Evolutionary conservation across 169 alveolate genomes (phyloP).

Genomic region (Cryptosporidium sp.): DNA sequence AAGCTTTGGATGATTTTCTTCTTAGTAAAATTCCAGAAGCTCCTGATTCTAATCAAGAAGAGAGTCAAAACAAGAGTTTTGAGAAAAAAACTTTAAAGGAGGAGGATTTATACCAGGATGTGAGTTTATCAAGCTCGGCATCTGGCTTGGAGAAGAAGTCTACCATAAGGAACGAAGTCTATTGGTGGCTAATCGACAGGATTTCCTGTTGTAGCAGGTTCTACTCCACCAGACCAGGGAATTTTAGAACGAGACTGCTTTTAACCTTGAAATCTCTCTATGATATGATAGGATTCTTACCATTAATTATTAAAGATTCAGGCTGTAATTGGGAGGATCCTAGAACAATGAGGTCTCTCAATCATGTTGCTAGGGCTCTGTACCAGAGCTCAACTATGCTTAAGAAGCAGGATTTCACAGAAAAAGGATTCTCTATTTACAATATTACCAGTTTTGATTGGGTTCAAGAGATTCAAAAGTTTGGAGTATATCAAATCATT

Average conservation of each 20-base stretch:
- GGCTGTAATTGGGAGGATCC: not conserved
- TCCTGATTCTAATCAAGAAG: not conserved
- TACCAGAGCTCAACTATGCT: conserved; percentile 61
- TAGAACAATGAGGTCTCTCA: not conserved
- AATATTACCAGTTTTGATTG: conserved; percentile 22
- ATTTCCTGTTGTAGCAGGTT: conserved; percentile 35
- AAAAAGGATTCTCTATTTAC: not conserved
- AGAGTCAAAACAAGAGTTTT: not conserved
- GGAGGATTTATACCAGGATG: not conserved
- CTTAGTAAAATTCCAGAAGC: conserved; percentile 13
- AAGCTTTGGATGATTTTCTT: conserved; percentile 25
- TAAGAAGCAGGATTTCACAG: not conserved
- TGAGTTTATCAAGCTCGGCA: not conserved
- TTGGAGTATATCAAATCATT: not conserved
- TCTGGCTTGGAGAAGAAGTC: not conserved
- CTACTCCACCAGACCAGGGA: conserved; percentile 51
- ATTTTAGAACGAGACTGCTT: conserved; percentile 22
- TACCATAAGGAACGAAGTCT: conserved; percentile 5
- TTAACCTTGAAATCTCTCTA: conserved; percentile 9
- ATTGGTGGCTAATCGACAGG: conserved; percentile 51
- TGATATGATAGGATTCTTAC: conserved; percentile 18
- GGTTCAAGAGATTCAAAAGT: not conserved
- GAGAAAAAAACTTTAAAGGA: not conserved
- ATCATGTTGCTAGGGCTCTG: conserved; percentile 24
- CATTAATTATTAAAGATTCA: not conserved